phyloP scores from a whole-genome alignment of 1,284 basidiomycete genomes.

The Kwoniella shivajii region DNA sequence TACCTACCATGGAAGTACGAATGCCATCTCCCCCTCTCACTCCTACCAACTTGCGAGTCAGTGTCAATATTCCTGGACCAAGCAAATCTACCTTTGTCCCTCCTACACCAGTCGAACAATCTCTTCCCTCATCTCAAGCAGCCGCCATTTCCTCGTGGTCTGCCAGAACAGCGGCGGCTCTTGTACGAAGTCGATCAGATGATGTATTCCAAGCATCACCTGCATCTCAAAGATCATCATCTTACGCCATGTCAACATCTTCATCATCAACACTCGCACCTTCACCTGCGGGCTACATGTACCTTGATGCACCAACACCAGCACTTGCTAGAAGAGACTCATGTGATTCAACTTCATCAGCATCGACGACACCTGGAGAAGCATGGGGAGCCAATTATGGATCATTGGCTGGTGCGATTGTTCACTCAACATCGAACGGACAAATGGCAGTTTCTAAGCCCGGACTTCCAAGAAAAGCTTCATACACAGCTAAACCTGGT shows the following conservation, averaged over 20 bases:
- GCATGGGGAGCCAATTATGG: constrained; percentile 20
- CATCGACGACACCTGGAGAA: constrained; percentile 23
- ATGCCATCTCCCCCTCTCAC: constrained; percentile 25
- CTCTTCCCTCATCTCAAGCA: constrained; percentile 8
- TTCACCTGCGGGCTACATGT: constrained; percentile 21
- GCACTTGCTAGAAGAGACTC: constrained; percentile 37
- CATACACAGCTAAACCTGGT: constrained; percentile 31
- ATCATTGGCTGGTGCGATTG: constrained; percentile 8
- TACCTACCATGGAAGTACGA: constrained; percentile 5
- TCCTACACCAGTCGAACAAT: constrained; percentile 14
- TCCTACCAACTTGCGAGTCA: constrained; percentile 20
- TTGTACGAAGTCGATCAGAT: constrained; percentile 17
- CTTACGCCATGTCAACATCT: not conserved
- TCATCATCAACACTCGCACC: constrained; percentile 12
- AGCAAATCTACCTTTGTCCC: constrained; percentile 24
- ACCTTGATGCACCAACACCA: constrained; percentile 41
- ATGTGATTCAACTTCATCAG: constrained; percentile 25
- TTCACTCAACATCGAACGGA: constrained; percentile 12
- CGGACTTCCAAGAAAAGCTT: constrained; percentile 35
- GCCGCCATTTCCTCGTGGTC: constrained; percentile 18
- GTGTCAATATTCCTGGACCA: constrained; percentile 23
- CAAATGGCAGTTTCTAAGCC: constrained; percentile 20
- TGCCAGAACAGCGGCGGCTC: constrained; percentile 6
- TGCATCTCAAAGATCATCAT: constrained; percentile 12
- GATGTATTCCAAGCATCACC: constrained; percentile 11